Evolutionary conservation across 805 yeast species (phyloP).

Genomic region (Cyberlindnera bimundalis): DNA sequence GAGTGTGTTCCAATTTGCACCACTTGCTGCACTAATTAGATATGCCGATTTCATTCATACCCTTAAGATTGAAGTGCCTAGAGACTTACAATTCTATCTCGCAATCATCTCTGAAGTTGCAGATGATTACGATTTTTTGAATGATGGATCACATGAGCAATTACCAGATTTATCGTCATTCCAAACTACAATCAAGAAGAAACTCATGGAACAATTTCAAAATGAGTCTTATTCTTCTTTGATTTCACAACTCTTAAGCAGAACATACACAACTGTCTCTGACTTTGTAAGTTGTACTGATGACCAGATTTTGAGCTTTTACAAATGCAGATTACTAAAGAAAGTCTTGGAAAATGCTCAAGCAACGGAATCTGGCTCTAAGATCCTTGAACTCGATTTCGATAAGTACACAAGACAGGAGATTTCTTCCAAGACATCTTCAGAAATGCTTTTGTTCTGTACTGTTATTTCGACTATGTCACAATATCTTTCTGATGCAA

Average conservation of each 20-base stretch:
- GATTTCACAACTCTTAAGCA: conserved; percentile 18
- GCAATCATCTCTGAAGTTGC: conserved; percentile 35
- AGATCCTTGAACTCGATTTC: conserved; percentile 27
- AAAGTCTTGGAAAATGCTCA: conserved; percentile 31
- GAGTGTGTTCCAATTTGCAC: conserved; percentile 11
- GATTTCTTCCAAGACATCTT: conserved; percentile 33
- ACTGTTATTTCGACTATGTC: conserved; percentile 35
- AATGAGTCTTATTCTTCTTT: conserved; percentile 24
- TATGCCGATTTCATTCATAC: conserved; percentile 28
- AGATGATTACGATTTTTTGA: conserved; percentile 36
- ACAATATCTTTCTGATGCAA: conserved; percentile 34
- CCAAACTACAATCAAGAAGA: neutral
- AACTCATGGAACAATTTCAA: conserved; percentile 8
- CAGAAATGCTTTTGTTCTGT: conserved; percentile 22
- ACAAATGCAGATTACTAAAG: conserved; percentile 35
- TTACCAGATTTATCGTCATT: neutral
- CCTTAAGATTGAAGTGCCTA: conserved; percentile 12
- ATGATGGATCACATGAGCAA: conserved; percentile 4
- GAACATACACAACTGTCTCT: conserved; percentile 8
- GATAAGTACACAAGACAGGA: conserved; percentile 33
- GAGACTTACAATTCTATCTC: conserved; percentile 24
- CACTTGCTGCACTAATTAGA: conserved; percentile 21
- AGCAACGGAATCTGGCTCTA: conserved; percentile 14
- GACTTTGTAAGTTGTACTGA: neutral
- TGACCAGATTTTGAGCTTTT: conserved; percentile 23